phyloP scores from a whole-genome alignment of 345 rosid genomes.

The Iberis pinnata region DNA sequence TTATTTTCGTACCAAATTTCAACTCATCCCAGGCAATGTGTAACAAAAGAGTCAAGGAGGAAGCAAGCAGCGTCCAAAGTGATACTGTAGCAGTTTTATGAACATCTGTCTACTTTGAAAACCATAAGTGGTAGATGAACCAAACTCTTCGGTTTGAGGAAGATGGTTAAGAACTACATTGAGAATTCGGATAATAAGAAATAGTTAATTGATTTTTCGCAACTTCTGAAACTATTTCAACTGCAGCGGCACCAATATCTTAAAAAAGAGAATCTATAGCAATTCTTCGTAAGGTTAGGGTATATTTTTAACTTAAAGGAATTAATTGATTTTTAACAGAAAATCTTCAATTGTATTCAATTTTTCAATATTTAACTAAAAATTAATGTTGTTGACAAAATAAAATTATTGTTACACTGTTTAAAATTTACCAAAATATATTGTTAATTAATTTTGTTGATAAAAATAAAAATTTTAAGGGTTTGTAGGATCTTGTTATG shows the following conservation, averaged over 20 bases:
- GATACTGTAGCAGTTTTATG: neutral
- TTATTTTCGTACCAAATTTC: neutral
- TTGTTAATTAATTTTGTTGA: no score
- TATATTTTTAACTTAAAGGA: no score
- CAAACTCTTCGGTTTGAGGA: neutral
- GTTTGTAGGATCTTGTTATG: constrained; percentile 44
- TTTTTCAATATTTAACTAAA: neutral
- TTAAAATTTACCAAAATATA: no score
- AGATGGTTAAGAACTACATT: neutral
- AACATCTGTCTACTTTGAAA: neutral
- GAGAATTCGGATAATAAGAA: constrained; percentile 10
- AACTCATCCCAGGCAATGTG: neutral
- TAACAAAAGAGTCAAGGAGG: neutral
- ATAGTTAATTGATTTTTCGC: neutral
- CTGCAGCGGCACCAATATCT: neutral
- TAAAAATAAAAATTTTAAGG: no score
- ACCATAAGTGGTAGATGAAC: neutral
- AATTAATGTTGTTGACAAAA: no score
- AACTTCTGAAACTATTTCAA: neutral
- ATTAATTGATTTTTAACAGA: no score
- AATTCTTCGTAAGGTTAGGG: neutral
- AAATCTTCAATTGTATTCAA: neutral
- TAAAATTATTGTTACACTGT: no score
- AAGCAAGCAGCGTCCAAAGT: neutral
- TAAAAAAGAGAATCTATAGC: neutral